phyloP scores from a whole-genome alignment of 805 yeast species.

The Hanseniaspora thailandica region DNA sequence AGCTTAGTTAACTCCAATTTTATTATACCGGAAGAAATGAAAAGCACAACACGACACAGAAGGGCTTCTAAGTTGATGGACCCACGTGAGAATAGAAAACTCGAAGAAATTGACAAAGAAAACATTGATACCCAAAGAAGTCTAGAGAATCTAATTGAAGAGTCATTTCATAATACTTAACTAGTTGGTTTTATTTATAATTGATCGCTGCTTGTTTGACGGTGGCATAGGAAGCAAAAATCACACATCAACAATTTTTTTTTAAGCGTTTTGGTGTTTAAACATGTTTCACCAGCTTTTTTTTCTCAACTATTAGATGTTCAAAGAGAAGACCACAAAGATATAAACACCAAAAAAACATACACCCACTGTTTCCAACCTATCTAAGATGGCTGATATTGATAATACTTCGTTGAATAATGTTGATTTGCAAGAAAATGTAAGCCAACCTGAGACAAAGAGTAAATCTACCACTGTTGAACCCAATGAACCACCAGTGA shows the following conservation, averaged over 20 bases:
- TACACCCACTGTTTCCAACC: too few relatives aligned
- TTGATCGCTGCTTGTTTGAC: neutral
- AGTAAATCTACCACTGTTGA: neutral
- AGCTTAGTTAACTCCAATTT: neutral
- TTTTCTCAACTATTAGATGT: too few relatives aligned
- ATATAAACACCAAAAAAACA: too few relatives aligned
- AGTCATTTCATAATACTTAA: neutral
- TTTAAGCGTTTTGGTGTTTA: neutral
- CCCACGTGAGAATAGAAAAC: neutral
- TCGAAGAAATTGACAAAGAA: neutral
- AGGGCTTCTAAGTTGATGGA: too few relatives aligned
- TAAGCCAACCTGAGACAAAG: neutral
- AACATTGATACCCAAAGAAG: neutral
- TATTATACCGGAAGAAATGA: neutral
- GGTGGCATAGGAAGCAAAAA: neutral
- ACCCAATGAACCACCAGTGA: conserved; percentile 19
- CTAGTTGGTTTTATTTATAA: neutral
- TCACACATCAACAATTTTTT: neutral
- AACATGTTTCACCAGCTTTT: neutral
- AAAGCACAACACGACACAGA: neutral
- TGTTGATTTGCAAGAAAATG: too few relatives aligned
- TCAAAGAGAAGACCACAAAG: too few relatives aligned
- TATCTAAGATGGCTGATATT: too few relatives aligned
- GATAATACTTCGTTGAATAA: too few relatives aligned
- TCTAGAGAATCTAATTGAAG: neutral